Conservation (phyloP, 441 rosid genomes). For the Jatropha multifida region DNA sequence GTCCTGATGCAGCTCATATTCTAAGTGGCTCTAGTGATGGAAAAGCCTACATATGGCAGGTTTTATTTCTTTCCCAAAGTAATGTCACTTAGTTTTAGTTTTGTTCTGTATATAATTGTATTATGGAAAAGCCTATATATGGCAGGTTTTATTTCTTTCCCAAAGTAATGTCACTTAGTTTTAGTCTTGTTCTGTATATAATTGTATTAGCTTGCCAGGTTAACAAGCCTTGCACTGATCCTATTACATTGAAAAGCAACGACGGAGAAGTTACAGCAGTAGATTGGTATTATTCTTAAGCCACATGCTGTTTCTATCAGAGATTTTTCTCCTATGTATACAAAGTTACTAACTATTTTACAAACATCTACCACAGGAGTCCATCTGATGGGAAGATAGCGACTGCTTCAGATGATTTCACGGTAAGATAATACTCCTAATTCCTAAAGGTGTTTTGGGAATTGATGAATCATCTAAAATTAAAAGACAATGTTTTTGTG, state of each 20-base stretch:
- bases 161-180: background rate
- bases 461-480: background rate
- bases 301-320: constrained; percentile 5
- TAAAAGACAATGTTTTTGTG: background rate
- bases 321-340: background rate
- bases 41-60: constrained; percentile 89
- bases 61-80: constrained; percentile 21
- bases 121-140: constrained; percentile 65
- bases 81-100: constrained; percentile 1
- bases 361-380: constrained; percentile 49
- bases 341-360: constrained; percentile 8
- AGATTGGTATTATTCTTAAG: constrained; percentile 58
- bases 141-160: constrained; percentile 60
- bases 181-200: constrained; percentile 15
- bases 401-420: constrained; percentile 80
- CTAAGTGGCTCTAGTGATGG: constrained; percentile 92
- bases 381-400: constrained; percentile 65
- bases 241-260: constrained; percentile 60
- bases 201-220: constrained; percentile 43
- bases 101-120: constrained; percentile 20
- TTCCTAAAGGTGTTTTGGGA: background rate
- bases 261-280: constrained; percentile 88
- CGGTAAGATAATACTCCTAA: constrained; percentile 40
- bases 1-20: constrained; percentile 76
- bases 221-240: constrained; percentile 60